These are phyloP conservation scores for Lipomyces yamanashiensis DNA, from an alignment of 805 yeast species.

Conservation along the genomic window DNA sequence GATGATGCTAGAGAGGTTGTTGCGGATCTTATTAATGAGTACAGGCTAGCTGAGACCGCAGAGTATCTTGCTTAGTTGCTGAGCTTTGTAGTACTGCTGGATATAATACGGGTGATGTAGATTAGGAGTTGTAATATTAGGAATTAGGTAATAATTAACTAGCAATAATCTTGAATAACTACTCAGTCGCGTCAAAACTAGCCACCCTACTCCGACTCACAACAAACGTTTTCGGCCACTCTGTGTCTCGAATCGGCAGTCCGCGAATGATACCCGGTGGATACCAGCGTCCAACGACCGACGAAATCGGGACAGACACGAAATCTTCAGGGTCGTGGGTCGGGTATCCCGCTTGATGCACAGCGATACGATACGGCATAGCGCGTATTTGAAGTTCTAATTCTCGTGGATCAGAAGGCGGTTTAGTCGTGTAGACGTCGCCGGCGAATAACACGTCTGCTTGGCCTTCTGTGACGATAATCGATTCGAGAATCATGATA, in stretches of 20 bases:
- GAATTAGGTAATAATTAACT: neutral
- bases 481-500: constrained; percentile 22
- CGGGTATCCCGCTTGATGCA: neutral
- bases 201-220: constrained; percentile 5
- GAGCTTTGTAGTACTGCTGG: too few relatives aligned
- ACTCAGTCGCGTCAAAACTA: neutral
- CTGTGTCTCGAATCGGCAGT: neutral
- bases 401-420: neutral
- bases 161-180: neutral
- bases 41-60: constrained; percentile 72
- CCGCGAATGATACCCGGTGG: constrained; percentile 8
- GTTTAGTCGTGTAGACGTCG: neutral
- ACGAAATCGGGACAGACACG: neutral
- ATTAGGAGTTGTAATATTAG: neutral
- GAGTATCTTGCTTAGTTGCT: constrained; percentile 32
- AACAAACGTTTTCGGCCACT: neutral
- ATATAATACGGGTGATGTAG: neutral
- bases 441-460: neutral
- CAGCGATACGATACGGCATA: constrained; percentile 1
- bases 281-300: constrained; percentile 12
- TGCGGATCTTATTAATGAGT: constrained; percentile 74
- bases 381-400: neutral
- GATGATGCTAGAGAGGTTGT: constrained; percentile 78
- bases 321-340: neutral
- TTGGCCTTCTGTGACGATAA: neutral